Percentiles rank a stretch among this genome's conserved stretches.
These are phyloP conservation scores for Kalmusia sp. DNA, from an alignment of 2,329 filamentous ascomycete species.

Conservation along the genomic window DNA sequence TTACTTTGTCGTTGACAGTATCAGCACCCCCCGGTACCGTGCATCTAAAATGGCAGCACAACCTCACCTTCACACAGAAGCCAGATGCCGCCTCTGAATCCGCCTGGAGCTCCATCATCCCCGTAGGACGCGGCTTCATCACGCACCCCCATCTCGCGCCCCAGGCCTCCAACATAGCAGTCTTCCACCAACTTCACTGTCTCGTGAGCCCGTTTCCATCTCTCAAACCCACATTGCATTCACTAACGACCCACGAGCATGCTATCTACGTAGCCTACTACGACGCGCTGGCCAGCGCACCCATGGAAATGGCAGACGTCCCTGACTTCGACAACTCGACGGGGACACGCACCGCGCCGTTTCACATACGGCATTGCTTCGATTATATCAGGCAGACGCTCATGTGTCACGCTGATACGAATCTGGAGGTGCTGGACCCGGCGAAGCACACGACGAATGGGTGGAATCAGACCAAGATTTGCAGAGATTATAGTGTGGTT, in stretches of 20 bases:
- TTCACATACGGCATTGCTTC: neutral
- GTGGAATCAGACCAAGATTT: neutral
- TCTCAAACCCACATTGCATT: too few species aligned
- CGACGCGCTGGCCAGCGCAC: neutral
- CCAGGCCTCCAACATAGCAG: neutral
- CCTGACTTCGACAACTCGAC: neutral
- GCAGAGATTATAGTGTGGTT: neutral
- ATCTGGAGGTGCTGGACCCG: slow-evolving; percentile 9
- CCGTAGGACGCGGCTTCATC: neutral
- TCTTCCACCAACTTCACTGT: neutral
- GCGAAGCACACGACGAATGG: neutral
- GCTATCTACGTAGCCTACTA: neutral
- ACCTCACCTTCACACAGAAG: slow-evolving; percentile 1
- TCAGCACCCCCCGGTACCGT: neutral
- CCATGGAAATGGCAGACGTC: neutral
- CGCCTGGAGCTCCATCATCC: slow-evolving; percentile 4
- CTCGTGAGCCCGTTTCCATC: neutral
- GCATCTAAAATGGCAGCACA: neutral
- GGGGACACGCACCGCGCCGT: neutral
- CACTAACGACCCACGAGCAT: neutral
- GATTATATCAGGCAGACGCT: neutral
- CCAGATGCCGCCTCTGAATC: slow-evolving; percentile 1
- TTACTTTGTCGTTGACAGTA: neutral
- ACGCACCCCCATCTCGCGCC: neutral
- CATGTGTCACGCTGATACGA: slow-evolving; percentile 10